Percentiles rank a stretch among this genome's conserved stretches.
Conservation (phyloP, 257 asterid genomes). For the Solanum virginianum region DNA sequence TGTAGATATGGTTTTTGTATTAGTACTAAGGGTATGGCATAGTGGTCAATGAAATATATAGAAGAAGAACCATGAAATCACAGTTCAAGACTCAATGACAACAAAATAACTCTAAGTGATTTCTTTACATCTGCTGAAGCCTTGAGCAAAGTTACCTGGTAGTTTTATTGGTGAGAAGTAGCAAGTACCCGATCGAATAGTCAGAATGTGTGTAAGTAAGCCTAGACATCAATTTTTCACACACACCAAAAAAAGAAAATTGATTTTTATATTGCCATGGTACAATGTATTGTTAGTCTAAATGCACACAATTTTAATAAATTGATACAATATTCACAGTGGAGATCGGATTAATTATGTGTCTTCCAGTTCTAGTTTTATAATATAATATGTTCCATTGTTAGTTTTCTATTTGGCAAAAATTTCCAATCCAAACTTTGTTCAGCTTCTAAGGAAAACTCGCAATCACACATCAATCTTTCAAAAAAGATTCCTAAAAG, state of each 20-base stretch:
- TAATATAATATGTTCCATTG: not conserved
- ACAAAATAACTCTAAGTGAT: not conserved
- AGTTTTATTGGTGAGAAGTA: not conserved
- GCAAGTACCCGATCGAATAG: too few relatives aligned
- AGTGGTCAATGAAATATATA: not conserved
- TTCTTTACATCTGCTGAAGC: not conserved
- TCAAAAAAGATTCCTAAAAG: constrained; percentile 11
- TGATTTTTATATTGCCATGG: not conserved
- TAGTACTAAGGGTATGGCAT: not conserved
- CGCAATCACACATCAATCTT: not conserved
- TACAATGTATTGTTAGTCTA: not conserved
- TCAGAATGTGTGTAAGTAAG: not conserved
- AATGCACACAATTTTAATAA: not conserved
- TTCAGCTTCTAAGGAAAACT: not conserved
- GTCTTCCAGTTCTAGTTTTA: not conserved
- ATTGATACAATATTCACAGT: not conserved
- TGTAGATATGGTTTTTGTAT: not conserved
- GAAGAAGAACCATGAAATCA: not conserved
- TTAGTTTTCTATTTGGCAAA: not conserved
- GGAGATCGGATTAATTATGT: not conserved
- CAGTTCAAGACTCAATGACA: not conserved
- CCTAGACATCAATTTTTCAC: not conserved
- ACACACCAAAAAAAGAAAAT: not conserved
- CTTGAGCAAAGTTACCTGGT: not conserved
- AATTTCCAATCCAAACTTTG: not conserved